A percentile compares a stretch with the other conserved stretches of the same genome.
Conservation (phyloP, 257 asterid genomes). For the Solanum ossicruentum region DNA sequence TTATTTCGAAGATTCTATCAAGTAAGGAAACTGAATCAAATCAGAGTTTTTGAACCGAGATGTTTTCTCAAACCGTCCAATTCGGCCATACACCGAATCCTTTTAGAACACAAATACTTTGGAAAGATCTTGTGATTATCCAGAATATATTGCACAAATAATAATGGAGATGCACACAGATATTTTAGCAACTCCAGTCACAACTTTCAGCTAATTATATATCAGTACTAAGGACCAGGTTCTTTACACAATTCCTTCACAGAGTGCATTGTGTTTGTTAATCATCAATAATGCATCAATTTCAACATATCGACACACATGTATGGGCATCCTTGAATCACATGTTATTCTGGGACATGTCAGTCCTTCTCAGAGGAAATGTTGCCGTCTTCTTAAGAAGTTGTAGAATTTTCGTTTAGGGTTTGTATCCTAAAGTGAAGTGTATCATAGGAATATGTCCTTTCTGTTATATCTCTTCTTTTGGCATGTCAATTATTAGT, state of each 20-base stretch:
- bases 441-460: neutral
- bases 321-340: neutral
- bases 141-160: neutral
- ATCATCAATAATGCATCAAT: neutral
- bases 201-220: neutral
- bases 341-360: neutral
- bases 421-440: neutral
- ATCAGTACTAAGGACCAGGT: neutral
- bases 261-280: neutral
- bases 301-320: neutral
- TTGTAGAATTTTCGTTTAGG: neutral
- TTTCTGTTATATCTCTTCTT: neutral
- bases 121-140: neutral
- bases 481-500: neutral
- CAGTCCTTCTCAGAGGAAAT: neutral
- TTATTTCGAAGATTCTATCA: neutral
- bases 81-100: neutral
- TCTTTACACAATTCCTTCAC: neutral
- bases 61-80: neutral
- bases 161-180: neutral
- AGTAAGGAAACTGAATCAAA: neutral
- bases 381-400: neutral
- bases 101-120: neutral
- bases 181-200: neutral
- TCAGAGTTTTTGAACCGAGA: neutral